phyloP scores from a whole-genome alignment of 306 rosid genomes.

The Gynostemma pentaphyllum region DNA sequence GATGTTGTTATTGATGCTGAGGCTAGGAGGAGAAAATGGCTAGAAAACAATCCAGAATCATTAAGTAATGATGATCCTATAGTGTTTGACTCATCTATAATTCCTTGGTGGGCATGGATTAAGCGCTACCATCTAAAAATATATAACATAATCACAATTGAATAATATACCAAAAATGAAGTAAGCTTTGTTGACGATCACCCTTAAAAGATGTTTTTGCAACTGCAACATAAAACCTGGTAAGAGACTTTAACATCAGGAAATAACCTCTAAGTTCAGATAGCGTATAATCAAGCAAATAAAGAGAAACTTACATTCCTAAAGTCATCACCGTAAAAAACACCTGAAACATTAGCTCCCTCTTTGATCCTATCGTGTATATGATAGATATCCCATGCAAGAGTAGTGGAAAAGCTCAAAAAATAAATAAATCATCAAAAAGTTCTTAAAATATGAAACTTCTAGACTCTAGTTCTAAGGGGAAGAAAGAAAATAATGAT shows the following conservation, averaged over 20 bases:
- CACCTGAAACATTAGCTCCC: slow-evolving; percentile 60
- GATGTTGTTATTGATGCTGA: slow-evolving; percentile 96
- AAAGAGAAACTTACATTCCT: slow-evolving; percentile 82
- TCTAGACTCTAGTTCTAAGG: too few relatives aligned
- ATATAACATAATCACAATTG: too few relatives aligned
- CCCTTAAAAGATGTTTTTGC: slow-evolving; percentile 90
- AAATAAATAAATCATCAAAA: background rate
- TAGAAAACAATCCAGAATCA: slow-evolving; percentile 71
- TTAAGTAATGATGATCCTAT: slow-evolving; percentile 66
- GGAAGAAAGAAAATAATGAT: too few relatives aligned
- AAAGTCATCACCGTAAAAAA: slow-evolving; percentile 68
- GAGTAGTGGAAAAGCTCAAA: background rate
- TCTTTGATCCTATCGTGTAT: slow-evolving; percentile 54
- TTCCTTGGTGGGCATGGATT: slow-evolving; percentile 99
- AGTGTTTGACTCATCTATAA: slow-evolving; percentile 74
- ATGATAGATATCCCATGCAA: background rate
- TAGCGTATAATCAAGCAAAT: slow-evolving; percentile 10
- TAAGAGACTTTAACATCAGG: slow-evolving; percentile 11
- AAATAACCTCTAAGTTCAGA: slow-evolving; percentile 5
- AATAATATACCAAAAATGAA: slow-evolving; percentile 81
- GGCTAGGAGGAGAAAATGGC: slow-evolving; percentile 96
- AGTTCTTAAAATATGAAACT: too few relatives aligned
- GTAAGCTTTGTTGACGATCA: slow-evolving; percentile 82
- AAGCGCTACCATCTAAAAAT: slow-evolving; percentile 92
- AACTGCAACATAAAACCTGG: slow-evolving; percentile 75